phyloP scores from a whole-genome alignment of 495 filamentous ascomycete genomes.

The Chaetomidium leptoderma region DNA sequence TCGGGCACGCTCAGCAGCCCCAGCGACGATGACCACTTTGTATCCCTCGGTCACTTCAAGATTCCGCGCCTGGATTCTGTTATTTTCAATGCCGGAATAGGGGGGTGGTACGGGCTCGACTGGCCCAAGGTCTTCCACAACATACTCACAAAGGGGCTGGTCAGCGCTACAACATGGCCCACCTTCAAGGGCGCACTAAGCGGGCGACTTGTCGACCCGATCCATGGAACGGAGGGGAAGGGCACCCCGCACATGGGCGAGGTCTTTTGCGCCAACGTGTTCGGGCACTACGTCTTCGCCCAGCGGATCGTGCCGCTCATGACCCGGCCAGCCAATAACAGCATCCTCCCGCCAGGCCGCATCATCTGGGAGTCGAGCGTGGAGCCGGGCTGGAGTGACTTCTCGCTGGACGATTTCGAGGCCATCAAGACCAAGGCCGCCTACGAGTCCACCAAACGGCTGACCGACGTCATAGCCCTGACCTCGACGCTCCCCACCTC shows the following conservation, averaged over 20 bases:
- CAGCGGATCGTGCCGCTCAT: conserved; percentile 76
- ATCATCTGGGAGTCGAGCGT: conserved; percentile 83
- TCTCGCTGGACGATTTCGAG: conserved; percentile 71
- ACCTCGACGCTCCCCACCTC: conserved; percentile 66
- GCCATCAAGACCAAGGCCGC: conserved; percentile 55
- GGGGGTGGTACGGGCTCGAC: conserved; percentile 77
- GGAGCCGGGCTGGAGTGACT: conserved; percentile 55
- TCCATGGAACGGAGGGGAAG: conserved; percentile 16
- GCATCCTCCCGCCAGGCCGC: conserved; percentile 41
- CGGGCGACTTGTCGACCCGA: conserved; percentile 51
- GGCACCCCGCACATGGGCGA: conserved; percentile 50
- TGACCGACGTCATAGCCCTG: conserved; percentile 77
- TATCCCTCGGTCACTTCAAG: conserved; percentile 40
- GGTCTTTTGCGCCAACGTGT: conserved; percentile 86
- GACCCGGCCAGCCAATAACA: conserved; percentile 40
- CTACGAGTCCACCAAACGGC: conserved; percentile 81
- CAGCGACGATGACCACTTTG: conserved; percentile 30
- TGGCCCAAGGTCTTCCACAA: conserved; percentile 60
- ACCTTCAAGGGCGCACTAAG: conserved; percentile 61
- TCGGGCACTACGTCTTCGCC: conserved; percentile 88
- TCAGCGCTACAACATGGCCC: conserved; percentile 72
- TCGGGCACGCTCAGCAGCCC: conserved; percentile 48
- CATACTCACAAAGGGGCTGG: conserved; percentile 56
- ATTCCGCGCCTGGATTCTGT: conserved; percentile 72
- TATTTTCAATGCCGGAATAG: conserved; percentile 84